Conservation (phyloP, 345 rosid species). For the Excoecaria agallocha region DNA sequence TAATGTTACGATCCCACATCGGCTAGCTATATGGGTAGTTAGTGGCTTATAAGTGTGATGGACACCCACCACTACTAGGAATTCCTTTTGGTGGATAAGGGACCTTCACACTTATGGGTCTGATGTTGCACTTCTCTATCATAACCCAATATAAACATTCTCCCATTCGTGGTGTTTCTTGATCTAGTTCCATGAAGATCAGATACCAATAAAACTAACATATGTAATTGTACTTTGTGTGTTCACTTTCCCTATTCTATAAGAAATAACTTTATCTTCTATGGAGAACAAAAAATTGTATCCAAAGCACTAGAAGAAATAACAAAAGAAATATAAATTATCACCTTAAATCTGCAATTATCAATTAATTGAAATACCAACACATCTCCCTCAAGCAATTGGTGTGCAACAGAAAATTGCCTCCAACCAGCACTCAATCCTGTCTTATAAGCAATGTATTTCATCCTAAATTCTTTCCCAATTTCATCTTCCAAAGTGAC, state of each 20-base stretch:
- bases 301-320: slow-evolving; percentile 2
- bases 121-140: no score
- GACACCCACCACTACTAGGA: no score
- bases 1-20: no score
- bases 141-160: neutral
- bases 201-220: neutral
- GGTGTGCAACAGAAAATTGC: slow-evolving; percentile 62
- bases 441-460: slow-evolving; percentile 59
- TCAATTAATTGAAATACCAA: slow-evolving; percentile 71
- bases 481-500: slow-evolving; percentile 60
- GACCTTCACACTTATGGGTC: no score
- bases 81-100: no score
- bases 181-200: slow-evolving; percentile 1
- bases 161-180: neutral
- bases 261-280: neutral
- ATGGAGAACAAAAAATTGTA: neutral
- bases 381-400: slow-evolving; percentile 75
- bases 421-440: slow-evolving; percentile 98
- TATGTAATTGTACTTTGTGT: neutral
- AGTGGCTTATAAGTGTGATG: no score
- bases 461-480: slow-evolving; percentile 44
- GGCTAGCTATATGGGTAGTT: no score
- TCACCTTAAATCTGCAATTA: slow-evolving; percentile 65
- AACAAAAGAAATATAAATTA: slow-evolving; percentile 9
- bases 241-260: slow-evolving; percentile 3